Evolutionary conservation across 2,329 filamentous ascomycete species (phyloP), one percentile per base, ranked within the genome.

Genomic region (Arthroderma uncinatum): DNA sequence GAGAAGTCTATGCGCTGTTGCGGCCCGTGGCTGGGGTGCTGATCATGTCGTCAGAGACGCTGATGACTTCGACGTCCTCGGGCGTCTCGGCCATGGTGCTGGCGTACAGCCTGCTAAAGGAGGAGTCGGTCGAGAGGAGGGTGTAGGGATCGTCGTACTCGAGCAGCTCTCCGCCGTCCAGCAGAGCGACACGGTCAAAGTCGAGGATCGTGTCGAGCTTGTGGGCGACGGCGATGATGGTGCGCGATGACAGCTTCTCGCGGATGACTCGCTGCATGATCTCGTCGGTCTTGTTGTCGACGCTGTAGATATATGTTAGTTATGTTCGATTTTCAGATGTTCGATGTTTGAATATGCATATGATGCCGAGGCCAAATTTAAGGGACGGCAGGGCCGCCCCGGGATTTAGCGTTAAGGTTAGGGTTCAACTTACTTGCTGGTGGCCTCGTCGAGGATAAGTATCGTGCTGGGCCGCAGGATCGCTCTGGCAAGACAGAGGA

Each of bases 401-500:
- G 25, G 25, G 4, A 6, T 50, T 50, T 30, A 14, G n/a, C n/a
- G n/a, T 66, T 69, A 12, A 65, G 67, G 56, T n/a, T 12, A 33
- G 19, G 6, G 42, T n/a, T 16, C 6, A 10, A 6, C 70, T 70
- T n/a, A 76, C 72, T 61, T 77, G 74, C 4, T 64, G 14, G 63
- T 68, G 16, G 65, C 66, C 62, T 77, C 74, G 58, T 77, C 74
- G 19, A 77, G 67, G 34, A 77, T 68, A 10, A 77, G 66, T 55
- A 76, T 70, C 23, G 70, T 73, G 53, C 71, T 70, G 7, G 68
- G 65, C 7, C 77, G 70, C 6, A 86, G 66, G 16, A 85, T 73
- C 0, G 81, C 83, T 0, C 82, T 70, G 0, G 79, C 82, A 0
- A 87, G 74, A 60, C 78, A 82, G 62, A 87, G 83, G 0, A 86